Evolutionary conservation across 768 basidiomycete genomes (phyloP), one percentile per base, ranked within the genome.

Genomic region (Chalciporus chontae): DNA sequence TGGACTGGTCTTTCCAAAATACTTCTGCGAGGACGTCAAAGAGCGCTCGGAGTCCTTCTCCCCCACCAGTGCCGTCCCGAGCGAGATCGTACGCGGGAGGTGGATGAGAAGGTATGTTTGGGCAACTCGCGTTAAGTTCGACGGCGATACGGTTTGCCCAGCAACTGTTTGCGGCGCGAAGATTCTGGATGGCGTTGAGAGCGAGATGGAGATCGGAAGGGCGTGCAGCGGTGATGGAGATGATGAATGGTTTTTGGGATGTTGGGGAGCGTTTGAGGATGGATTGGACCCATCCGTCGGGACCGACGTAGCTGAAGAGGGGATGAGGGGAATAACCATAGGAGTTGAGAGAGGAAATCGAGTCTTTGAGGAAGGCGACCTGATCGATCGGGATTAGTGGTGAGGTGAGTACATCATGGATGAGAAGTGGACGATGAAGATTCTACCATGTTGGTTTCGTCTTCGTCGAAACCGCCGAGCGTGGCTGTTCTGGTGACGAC

Each of bases 291-390:
- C 85, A 89, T 43, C 62, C 66, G 29, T 19, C 32, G 7, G 59
- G 54, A 7, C 62, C 62, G 39, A 90, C 63, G 69, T 92, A 94
- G 19, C 62, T 56, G n/a, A 71, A 59, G 38, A 94, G 76, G 5
- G 86, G 80, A 58, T 84, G 76, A 0, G 90, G 91, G 8, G 89
- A 92, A 69, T 93, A 94, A 19, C 91, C 91, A 66, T 89, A 94
- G 0, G 85, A 87, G 64, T 94, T 94, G 52, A 90, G 61, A 14
- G 90, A 83, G n/a, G 87, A 76, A 32, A 75, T 55, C 8, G 72
- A 60, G 13, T 70, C 69, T 34, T 66, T 69, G 40, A 79, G 53
- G 55, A 90, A 86, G 14, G 76, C 79, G 41, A 87, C 84, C 87
- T 89, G 14, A 41, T 48, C 29, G n/a, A 24, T 36, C n/a, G n/a